Evolutionary conservation across 371 early-diverging fungal species (phyloP).

Genomic region (Mortierella sp.): DNA sequence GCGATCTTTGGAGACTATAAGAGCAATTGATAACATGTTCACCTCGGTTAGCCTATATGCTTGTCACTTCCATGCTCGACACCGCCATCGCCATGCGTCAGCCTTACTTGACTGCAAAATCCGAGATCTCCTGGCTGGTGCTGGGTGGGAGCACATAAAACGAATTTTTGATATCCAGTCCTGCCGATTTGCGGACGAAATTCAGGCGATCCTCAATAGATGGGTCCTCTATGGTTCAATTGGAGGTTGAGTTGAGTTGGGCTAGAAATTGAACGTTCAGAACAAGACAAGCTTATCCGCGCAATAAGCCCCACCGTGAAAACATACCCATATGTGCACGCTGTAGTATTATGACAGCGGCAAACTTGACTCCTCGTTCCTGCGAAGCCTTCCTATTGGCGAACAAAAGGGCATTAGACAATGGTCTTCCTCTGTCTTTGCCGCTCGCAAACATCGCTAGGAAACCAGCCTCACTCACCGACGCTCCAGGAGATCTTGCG

Average conservation of each 20-base stretch:
- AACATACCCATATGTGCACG: slow-evolving; percentile 65
- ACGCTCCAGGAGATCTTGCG: slow-evolving; percentile 75
- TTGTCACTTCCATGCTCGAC: background rate
- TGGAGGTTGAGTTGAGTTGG: no score
- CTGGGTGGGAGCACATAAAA: slow-evolving; percentile 75
- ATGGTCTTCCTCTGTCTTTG: background rate
- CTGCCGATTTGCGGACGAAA: slow-evolving; percentile 73
- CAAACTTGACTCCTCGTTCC: slow-evolving; percentile 81
- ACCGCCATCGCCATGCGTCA: background rate
- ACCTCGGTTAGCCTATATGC: background rate
- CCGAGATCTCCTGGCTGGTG: slow-evolving; percentile 64
- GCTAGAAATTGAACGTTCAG: background rate
- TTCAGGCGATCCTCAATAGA: slow-evolving; percentile 75
- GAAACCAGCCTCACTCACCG: slow-evolving; percentile 40
- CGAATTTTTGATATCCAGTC: slow-evolving; percentile 72
- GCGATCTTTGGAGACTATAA: slow-evolving; percentile 73
- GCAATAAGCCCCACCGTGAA: background rate
- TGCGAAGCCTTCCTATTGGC: slow-evolving; percentile 69
- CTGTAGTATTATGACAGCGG: slow-evolving; percentile 75
- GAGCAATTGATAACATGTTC: background rate
- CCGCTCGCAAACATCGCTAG: slow-evolving; percentile 32
- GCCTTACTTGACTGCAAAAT: slow-evolving; percentile 77
- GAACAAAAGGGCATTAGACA: background rate
- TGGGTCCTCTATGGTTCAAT: slow-evolving; percentile 64
- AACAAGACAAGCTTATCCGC: background rate